Conservation (phyloP, 108 stramenopile genomes). For the Cyclotella atomus region DNA sequence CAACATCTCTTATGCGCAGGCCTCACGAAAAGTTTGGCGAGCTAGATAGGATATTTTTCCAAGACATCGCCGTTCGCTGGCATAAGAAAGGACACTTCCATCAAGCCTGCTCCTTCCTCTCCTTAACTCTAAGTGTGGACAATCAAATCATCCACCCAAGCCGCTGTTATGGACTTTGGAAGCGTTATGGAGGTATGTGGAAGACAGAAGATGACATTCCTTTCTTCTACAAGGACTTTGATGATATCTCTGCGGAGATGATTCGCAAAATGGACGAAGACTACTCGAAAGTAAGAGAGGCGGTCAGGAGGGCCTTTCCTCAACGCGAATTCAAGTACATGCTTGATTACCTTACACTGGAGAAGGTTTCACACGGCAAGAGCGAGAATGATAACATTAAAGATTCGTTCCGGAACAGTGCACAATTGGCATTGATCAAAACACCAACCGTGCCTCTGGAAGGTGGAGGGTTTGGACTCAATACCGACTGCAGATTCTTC, state of each 20-base stretch:
- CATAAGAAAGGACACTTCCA: constrained; percentile 41
- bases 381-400: constrained; percentile 40
- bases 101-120: constrained; percentile 55
- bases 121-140: constrained; percentile 53
- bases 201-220: constrained; percentile 38
- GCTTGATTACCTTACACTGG: constrained; percentile 55
- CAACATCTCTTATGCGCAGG: background rate
- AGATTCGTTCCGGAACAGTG: constrained; percentile 49
- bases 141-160: constrained; percentile 63
- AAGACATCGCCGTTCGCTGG: constrained; percentile 39
- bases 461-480: constrained; percentile 35
- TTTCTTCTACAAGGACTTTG: constrained; percentile 61
- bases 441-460: constrained; percentile 44
- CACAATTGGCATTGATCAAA: constrained; percentile 51
- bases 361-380: constrained; percentile 42
- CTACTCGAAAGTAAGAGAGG: constrained; percentile 42
- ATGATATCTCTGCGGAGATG: constrained; percentile 49
- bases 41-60: constrained; percentile 45
- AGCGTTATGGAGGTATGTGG: constrained; percentile 53
- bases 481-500: constrained; percentile 50
- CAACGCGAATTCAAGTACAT: constrained; percentile 55
- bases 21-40: constrained; percentile 44
- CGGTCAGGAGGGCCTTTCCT: constrained; percentile 44
- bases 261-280: constrained; percentile 47
- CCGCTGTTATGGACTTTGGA: constrained; percentile 60